phyloP scores from a whole-genome alignment of 2,329 filamentous ascomycete genomes.

The Colletotrichum sp. region DNA sequence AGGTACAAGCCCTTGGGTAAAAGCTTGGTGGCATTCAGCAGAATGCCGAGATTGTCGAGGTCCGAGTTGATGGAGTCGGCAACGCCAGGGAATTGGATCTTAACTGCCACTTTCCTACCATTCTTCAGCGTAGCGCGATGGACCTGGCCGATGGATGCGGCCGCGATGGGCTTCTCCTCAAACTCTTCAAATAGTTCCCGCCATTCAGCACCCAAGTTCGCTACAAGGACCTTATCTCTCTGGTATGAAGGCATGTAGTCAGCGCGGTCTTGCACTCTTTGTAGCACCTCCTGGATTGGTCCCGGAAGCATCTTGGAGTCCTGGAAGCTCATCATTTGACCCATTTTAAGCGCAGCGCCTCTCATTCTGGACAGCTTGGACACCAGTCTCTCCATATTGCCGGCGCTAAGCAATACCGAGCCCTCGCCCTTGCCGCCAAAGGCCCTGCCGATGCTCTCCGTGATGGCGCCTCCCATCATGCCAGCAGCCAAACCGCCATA shows the following conservation, averaged over 20 bases:
- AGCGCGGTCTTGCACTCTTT: slow-evolving; percentile 93
- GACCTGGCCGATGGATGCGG: slow-evolving; percentile 96
- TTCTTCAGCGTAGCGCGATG: slow-evolving; percentile 83
- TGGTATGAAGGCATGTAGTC: slow-evolving; percentile 98
- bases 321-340: slow-evolving; percentile 98
- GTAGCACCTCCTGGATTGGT: slow-evolving; percentile 86
- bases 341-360: slow-evolving; percentile 94
- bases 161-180: slow-evolving; percentile 90
- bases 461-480: slow-evolving; percentile 92
- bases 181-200: slow-evolving; percentile 82
- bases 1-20: slow-evolving; percentile 92
- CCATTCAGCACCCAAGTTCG: slow-evolving; percentile 86
- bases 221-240: slow-evolving; percentile 79
- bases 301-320: slow-evolving; percentile 93
- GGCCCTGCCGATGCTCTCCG: slow-evolving; percentile 81
- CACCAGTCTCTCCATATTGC: slow-evolving; percentile 92
- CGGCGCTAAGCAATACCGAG: slow-evolving; percentile 85
- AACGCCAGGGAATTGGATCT: slow-evolving; percentile 97
- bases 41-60: slow-evolving; percentile 88
- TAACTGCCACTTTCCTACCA: slow-evolving; percentile 83
- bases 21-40: slow-evolving; percentile 88
- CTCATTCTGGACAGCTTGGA: slow-evolving; percentile 94
- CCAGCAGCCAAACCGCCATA: slow-evolving; percentile 92
- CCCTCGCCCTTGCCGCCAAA: slow-evolving; percentile 72
- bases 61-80: slow-evolving; percentile 96